Base-by-base conservation (phyloP, 345 rosid species). In the Populus ilicifolia region DNA sequence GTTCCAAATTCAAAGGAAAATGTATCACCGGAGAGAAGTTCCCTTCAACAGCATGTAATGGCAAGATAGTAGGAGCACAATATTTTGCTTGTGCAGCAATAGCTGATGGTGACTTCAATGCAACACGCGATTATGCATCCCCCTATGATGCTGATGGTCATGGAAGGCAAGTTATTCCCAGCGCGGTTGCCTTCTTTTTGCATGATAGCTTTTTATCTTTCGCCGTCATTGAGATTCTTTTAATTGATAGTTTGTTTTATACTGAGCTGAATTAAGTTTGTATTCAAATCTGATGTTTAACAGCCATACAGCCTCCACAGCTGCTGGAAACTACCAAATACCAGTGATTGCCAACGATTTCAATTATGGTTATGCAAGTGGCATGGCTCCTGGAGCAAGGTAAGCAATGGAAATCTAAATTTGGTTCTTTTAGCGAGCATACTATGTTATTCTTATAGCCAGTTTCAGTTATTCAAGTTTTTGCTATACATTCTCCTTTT, bases 311-410 rank as follows among this genome's bases (percentile, higher is more conserved):
- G 86, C 88, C 41, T 85, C 89, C 23, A 87, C 84, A 50, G 89
- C 89, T 59, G 89, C 85, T 18, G 87, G 89, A 44, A 85, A 79
- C 77, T 72, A 81, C 79, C 69, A 71, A 27, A 71, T 83, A 48
- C 80, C 84, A 65, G 88, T 87, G 62, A 83, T 81, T 23, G 81
- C 73, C 23, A 73, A 81, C 73, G 86, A 79, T 77, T 87, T 83
- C 79, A 81, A 83, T 72, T 87, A 85, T 70, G 89, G 89, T 79
- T 66, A 70, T 85, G 89, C 88, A 54, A 85, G 89, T 70, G 88
- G 87, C 75, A 85, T 87, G 88, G 89, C 88, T 52, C 89, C 87
- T 29, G 86, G 86, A 70, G 89, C 89, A 54, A 87, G 89, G 87
- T 83, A 84, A 68, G 36, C 41, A 5, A 76, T 27, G 27, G 18